Conservation (phyloP, 345 rosid genomes). For the Anastatica hierochuntica region DNA sequence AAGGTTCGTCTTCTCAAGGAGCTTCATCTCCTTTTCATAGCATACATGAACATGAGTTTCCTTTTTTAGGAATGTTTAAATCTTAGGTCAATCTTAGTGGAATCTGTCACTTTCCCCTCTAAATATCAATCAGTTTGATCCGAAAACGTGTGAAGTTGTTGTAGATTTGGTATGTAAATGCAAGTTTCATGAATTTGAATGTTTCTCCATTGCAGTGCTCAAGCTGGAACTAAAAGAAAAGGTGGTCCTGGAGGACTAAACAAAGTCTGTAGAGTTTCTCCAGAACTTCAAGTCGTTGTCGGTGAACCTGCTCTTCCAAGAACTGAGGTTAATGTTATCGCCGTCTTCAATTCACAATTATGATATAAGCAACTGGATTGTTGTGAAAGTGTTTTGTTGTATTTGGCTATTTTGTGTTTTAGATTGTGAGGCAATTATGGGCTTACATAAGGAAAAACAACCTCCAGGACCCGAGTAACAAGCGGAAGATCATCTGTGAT, state of each 20-base stretch:
- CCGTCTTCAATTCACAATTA: not conserved
- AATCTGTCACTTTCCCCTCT: too few species aligned
- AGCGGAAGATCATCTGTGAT: slow-evolving; percentile 94
- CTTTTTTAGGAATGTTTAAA: too few species aligned
- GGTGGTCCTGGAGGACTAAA: slow-evolving; percentile 95
- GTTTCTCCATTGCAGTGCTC: slow-evolving; percentile 40
- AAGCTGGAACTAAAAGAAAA: slow-evolving; percentile 68
- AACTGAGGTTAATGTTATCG: slow-evolving; percentile 74
- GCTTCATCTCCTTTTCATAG: too few species aligned
- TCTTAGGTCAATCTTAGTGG: too few species aligned
- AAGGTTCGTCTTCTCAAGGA: slow-evolving; percentile 41
- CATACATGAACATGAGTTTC: too few species aligned
- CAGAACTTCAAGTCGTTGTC: slow-evolving; percentile 80
- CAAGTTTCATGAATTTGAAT: slow-evolving; percentile 4
- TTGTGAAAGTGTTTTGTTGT: not conserved
- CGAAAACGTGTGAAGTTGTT: not conserved
- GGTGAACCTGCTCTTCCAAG: slow-evolving; percentile 96
- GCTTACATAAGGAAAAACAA: slow-evolving; percentile 92
- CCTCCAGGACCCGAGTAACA: slow-evolving; percentile 98
- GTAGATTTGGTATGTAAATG: not conserved
- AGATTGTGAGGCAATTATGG: slow-evolving; percentile 99
- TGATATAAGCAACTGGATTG: not conserved
- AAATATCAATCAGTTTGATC: not conserved
- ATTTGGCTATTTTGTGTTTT: slow-evolving; percentile 11
- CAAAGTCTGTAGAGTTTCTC: slow-evolving; percentile 93